These are phyloP conservation scores for Geotrichum carabidarum DNA, from an alignment of 1,139 yeast genomes.

Conservation along the genomic window DNA sequence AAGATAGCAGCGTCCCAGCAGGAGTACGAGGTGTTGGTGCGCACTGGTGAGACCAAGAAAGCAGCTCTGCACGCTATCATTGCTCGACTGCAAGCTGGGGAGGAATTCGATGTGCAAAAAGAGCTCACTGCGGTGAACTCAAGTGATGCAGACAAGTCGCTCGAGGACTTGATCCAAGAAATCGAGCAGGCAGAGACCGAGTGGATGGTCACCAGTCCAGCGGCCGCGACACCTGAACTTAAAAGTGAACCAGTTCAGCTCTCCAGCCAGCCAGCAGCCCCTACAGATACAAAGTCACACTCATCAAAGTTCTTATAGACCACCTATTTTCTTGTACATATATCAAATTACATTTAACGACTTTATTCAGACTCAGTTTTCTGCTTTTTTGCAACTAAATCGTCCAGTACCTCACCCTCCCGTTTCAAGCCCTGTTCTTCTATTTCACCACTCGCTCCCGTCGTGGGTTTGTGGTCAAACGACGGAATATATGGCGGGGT, in stretches of 20 bases:
- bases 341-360: neutral
- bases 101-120: conserved; percentile 13
- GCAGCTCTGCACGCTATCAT: conserved; percentile 6
- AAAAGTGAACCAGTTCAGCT: too few relatives aligned
- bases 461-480: too few relatives aligned
- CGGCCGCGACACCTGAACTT: neutral
- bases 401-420: neutral
- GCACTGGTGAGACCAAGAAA: conserved; percentile 5
- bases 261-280: too few relatives aligned
- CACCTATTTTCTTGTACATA: neutral
- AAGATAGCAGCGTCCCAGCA: conserved; percentile 16
- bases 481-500: conserved; percentile 9
- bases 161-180: conserved; percentile 18
- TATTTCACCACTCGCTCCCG: neutral
- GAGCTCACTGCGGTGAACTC: conserved; percentile 9
- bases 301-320: neutral
- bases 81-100: conserved; percentile 8
- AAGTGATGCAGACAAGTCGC: conserved; percentile 16
- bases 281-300: neutral
- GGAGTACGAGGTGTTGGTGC: conserved; percentile 11
- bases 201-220: conserved; percentile 19
- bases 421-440: neutral
- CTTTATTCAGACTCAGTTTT: neutral
- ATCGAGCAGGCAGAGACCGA: conserved; percentile 19
- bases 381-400: neutral